phyloP scores from a whole-genome alignment of 257 asterid species.

The Haberlea rhodopensis region DNA sequence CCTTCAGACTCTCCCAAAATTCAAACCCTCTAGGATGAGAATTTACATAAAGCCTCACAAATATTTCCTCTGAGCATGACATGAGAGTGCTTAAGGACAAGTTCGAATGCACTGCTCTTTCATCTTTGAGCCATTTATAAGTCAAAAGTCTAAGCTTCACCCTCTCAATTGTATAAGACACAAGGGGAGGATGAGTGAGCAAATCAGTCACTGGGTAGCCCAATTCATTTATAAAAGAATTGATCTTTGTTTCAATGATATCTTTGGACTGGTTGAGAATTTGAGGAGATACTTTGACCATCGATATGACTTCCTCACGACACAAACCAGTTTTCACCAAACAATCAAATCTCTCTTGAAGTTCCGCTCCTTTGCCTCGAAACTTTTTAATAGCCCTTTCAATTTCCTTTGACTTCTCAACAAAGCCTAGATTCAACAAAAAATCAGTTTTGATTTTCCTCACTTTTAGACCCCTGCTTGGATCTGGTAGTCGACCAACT shows the following conservation, averaged over 20 bases:
- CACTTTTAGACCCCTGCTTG: constrained; percentile 32
- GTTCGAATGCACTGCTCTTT: constrained; percentile 36
- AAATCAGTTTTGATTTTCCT: constrained; percentile 46
- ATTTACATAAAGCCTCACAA: constrained; percentile 44
- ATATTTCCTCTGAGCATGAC: constrained; percentile 48
- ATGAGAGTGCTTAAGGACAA: constrained; percentile 68
- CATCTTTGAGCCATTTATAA: constrained; percentile 65
- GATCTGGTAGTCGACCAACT: constrained; percentile 29
- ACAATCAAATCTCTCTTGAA: constrained; percentile 69
- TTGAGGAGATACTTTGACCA: constrained; percentile 52
- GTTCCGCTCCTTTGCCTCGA: constrained; percentile 63
- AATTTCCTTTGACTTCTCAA: constrained; percentile 57
- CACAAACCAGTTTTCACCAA: constrained; percentile 50
- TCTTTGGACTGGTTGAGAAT: constrained; percentile 61
- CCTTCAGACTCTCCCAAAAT: constrained; percentile 55
- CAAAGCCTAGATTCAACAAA: constrained; percentile 55
- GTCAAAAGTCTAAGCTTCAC: constrained; percentile 49
- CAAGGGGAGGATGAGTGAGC: constrained; percentile 40
- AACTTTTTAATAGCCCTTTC: constrained; percentile 46
- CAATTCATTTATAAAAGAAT: constrained; percentile 43
- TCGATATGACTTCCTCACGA: constrained; percentile 38
- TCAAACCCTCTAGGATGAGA: constrained; percentile 56
- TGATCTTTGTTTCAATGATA: constrained; percentile 46
- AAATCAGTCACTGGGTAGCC: constrained; percentile 48
- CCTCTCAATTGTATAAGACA: constrained; percentile 48